These are phyloP conservation scores for Tylopilus plumbeoviolaceoides DNA, from an alignment of 768 basidiomycete genomes.

Conservation along the genomic window DNA sequence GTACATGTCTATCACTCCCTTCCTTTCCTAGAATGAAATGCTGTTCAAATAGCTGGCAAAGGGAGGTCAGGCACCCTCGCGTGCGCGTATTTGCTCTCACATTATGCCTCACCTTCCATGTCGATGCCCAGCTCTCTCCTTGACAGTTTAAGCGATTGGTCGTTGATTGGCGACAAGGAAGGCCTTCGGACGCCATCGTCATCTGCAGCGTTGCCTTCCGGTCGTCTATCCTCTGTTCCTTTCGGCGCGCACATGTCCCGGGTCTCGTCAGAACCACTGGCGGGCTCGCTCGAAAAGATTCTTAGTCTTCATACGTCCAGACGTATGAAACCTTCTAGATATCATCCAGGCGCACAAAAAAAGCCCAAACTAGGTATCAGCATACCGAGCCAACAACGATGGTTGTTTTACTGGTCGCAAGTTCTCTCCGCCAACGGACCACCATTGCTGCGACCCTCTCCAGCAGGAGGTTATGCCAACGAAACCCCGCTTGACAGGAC, in stretches of 20 bases:
- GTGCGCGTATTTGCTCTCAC: conserved; percentile 73
- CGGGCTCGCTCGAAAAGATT: conserved; percentile 47
- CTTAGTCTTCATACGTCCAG: conserved; percentile 66
- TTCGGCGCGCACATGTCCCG: conserved; percentile 7
- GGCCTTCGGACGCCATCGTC: conserved; percentile 10
- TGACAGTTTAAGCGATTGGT: conserved; percentile 19
- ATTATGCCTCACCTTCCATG: conserved; percentile 44
- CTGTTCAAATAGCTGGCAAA: conserved; percentile 56
- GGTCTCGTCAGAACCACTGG: conserved; percentile 13
- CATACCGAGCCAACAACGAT: conserved; percentile 78
- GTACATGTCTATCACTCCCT: conserved; percentile 29
- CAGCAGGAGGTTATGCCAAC: neutral
- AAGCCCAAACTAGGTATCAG: conserved; percentile 59
- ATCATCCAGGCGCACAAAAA: conserved; percentile 19
- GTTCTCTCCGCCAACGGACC: conserved; percentile 57
- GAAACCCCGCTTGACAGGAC: conserved; percentile 7
- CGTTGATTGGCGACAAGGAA: conserved; percentile 20
- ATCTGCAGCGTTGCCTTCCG: neutral
- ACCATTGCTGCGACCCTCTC: conserved; percentile 40
- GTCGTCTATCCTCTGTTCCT: neutral
- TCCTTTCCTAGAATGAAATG: conserved; percentile 2
- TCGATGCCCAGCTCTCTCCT: conserved; percentile 13
- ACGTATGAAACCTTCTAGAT: conserved; percentile 51
- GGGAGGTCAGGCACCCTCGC: conserved; percentile 85
- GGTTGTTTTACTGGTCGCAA: conserved; percentile 74